Conservation (phyloP, 1,284 basidiomycete genomes). For the Salmacisia buchloeana region DNA sequence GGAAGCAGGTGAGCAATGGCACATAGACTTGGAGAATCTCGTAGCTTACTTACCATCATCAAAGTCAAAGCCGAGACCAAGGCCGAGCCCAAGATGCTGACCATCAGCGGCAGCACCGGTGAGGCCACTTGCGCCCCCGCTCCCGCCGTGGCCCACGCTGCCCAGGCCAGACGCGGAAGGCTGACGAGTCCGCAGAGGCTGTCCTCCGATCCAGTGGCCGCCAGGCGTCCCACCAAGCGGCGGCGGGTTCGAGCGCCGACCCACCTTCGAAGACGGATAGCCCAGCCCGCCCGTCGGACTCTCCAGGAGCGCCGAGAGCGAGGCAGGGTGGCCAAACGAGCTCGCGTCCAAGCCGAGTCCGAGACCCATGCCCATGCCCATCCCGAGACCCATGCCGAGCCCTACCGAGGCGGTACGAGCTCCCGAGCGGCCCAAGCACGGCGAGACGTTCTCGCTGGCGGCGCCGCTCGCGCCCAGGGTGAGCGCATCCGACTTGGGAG, state of each 20-base stretch:
- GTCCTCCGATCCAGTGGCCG: background rate
- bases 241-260: conserved; percentile 16
- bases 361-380: background rate
- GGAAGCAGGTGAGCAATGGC: too few species aligned
- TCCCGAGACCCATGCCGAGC: conserved; percentile 1
- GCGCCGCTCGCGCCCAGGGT: background rate
- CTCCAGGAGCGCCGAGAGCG: background rate
- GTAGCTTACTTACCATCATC: conserved; percentile 18
- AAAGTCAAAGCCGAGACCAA: conserved; percentile 22
- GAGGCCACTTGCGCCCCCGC: conserved; percentile 12
- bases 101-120: conserved; percentile 21
- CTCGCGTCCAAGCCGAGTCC: background rate
- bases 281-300: background rate
- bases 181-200: background rate
- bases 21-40: too few species aligned
- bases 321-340: background rate
- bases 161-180: background rate
- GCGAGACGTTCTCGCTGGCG: background rate
- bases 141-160: conserved; percentile 4
- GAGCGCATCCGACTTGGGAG: background rate
- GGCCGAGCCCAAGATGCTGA: conserved; percentile 24
- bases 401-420: too few species aligned
- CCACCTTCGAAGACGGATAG: conserved; percentile 11
- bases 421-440: background rate
- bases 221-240: background rate